Conservation (phyloP, 2,329 filamentous ascomycete species). For the Penicillium hesseltinei region DNA sequence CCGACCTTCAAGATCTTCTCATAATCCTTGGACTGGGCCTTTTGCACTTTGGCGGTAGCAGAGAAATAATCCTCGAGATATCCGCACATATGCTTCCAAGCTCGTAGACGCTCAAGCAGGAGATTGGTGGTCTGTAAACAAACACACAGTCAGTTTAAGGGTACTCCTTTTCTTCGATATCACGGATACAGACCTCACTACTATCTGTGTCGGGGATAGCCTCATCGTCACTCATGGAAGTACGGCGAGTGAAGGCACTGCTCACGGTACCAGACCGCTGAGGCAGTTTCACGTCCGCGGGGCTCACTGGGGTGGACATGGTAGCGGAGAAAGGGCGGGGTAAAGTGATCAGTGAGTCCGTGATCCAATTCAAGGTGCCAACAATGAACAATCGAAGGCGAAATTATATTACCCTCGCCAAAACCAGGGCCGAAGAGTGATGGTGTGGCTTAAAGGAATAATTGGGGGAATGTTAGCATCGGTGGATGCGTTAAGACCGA, state of each 20-base stretch:
- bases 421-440: not conserved
- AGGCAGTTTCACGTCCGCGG: conserved; percentile 32
- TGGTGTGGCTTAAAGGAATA: not conserved
- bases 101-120: conserved; percentile 81
- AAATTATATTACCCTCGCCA: not conserved
- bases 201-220: conserved; percentile 43
- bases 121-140: conserved; percentile 66
- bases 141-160: conserved; percentile 2
- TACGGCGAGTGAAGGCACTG: conserved; percentile 34
- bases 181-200: conserved; percentile 36
- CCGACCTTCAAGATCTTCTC: conserved; percentile 84
- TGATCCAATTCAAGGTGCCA: not conserved
- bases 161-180: not conserved
- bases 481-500: not conserved
- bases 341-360: not conserved
- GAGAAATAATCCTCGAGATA: conserved; percentile 89
- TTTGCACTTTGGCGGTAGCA: conserved; percentile 82
- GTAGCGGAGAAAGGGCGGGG: not conserved
- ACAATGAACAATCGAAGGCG: not conserved
- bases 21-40: conserved; percentile 85
- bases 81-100: conserved; percentile 91
- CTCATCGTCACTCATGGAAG: conserved; percentile 41
- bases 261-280: conserved; percentile 34
- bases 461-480: not conserved
- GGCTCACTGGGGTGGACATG: conserved; percentile 32